Conservation (phyloP, 805 yeast species). For the Lipomyces mesembrius region DNA sequence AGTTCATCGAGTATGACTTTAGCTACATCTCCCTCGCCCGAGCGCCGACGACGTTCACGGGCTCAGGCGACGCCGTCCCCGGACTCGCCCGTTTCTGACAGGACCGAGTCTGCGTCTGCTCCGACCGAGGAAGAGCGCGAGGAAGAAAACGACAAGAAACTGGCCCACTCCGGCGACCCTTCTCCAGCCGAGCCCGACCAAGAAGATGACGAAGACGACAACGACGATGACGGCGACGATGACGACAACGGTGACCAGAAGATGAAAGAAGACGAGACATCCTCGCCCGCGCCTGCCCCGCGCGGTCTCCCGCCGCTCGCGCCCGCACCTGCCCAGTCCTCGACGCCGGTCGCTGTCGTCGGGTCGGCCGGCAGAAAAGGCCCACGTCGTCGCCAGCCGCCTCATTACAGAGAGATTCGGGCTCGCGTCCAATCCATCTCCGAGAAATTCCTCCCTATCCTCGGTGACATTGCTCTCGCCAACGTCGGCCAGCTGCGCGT, state of each 20-base stretch:
- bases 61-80: slow-evolving; percentile 3
- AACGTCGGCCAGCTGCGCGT: slow-evolving; percentile 31
- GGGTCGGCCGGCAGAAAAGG: slow-evolving; percentile 12
- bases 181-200: slow-evolving; percentile 5
- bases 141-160: slow-evolving; percentile 6
- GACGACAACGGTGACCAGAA: slow-evolving; percentile 6
- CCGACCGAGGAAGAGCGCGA: slow-evolving; percentile 9
- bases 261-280: slow-evolving; percentile 11
- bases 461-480: slow-evolving; percentile 36
- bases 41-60: neutral
- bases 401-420: slow-evolving; percentile 29
- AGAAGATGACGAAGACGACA: slow-evolving; percentile 14
- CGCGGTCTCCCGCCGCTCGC: slow-evolving; percentile 9
- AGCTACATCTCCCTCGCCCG: slow-evolving; percentile 4
- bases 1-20: neutral
- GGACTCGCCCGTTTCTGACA: slow-evolving; percentile 4
- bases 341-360: neutral
- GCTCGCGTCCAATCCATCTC: slow-evolving; percentile 25
- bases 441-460: slow-evolving; percentile 35
- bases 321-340: slow-evolving; percentile 7
- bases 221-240: slow-evolving; percentile 14
- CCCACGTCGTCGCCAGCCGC: slow-evolving; percentile 34
- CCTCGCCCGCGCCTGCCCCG: neutral
- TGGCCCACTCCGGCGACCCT: neutral
- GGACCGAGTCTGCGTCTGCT: slow-evolving; percentile 8